Evolutionary conservation across 2,329 filamentous ascomycete species (phyloP).

Genomic region (Fusarium austroafricanum): DNA sequence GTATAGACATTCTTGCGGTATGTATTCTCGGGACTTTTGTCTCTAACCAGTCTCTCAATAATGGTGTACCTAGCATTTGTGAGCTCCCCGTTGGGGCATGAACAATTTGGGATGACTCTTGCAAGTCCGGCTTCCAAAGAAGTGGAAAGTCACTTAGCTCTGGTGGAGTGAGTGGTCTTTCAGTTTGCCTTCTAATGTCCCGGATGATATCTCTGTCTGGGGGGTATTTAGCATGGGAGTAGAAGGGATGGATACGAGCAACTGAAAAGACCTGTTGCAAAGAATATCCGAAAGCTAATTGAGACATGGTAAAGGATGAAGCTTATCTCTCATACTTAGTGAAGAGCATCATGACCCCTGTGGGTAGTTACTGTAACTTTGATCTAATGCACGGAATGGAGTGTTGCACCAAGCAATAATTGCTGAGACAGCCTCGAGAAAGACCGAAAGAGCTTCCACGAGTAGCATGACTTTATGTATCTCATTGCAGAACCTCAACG

Average conservation of each 20-base stretch:
- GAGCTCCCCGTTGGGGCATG: no score
- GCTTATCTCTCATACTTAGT: no score
- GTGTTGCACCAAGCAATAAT: neutral
- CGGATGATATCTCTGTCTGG: conserved; percentile 34
- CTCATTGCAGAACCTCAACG: neutral
- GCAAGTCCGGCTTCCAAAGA: conserved; percentile 42
- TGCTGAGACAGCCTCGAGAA: neutral
- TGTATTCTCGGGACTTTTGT: conserved; percentile 49
- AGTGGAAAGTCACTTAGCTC: conserved; percentile 28
- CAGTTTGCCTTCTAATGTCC: conserved; percentile 8
- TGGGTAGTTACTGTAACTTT: neutral
- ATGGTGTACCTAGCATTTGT: conserved; percentile 46
- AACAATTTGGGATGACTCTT: conserved; percentile 4
- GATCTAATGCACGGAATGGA: neutral
- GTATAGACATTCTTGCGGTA: conserved; percentile 55
- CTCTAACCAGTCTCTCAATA: conserved; percentile 52
- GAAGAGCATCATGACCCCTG: neutral
- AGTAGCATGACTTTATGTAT: no score
- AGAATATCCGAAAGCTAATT: conserved; percentile 15
- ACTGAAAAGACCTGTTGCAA: conserved; percentile 50
- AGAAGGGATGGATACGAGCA: conserved; percentile 53
- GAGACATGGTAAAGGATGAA: neutral
- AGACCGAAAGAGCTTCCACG: no score
- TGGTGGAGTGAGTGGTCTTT: neutral
- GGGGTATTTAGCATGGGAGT: conserved; percentile 48